Evolutionary conservation across 2,329 filamentous ascomycete species (phyloP).

Genomic region (Ploettnerulaceae sp.): DNA sequence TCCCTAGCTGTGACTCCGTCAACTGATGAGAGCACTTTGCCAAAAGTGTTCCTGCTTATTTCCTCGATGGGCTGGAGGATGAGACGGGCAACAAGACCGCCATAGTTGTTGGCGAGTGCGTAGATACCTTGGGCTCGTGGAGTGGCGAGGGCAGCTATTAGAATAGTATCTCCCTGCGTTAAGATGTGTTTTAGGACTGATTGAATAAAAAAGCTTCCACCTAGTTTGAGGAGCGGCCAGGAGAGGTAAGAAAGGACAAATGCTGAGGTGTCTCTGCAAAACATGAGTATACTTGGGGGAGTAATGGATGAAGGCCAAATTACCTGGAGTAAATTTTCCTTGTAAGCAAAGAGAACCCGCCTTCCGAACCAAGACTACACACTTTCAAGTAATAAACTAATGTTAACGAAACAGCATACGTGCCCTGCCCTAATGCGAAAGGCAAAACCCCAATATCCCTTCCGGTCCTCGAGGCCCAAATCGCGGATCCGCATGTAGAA

Average conservation of each 20-base stretch:
- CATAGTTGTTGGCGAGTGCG: slow-evolving; percentile 90
- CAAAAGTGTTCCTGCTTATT: slow-evolving; percentile 84
- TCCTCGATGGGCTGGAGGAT: slow-evolving; percentile 96
- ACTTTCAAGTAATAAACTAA: slow-evolving; percentile 64
- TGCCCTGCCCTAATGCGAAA: slow-evolving; percentile 81
- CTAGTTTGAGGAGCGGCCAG: slow-evolving; percentile 63
- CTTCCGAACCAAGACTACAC: slow-evolving; percentile 47
- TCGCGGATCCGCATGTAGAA: slow-evolving; percentile 65
- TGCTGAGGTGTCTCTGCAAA: slow-evolving; percentile 15
- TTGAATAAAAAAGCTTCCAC: slow-evolving; percentile 80
- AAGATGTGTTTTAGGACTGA: slow-evolving; percentile 87
- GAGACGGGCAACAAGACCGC: slow-evolving; percentile 79
- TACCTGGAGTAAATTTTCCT: slow-evolving; percentile 36
- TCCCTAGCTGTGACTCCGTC: slow-evolving; percentile 26
- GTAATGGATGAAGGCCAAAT: slow-evolving; percentile 1
- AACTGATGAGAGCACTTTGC: slow-evolving; percentile 60
- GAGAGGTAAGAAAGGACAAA: slow-evolving; percentile 50
- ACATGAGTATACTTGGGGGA: slow-evolving; percentile 6
- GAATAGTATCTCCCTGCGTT: slow-evolving; percentile 88
- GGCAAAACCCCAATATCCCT: slow-evolving; percentile 70
- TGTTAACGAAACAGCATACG: slow-evolving; percentile 66
- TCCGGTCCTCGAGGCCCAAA: slow-evolving; percentile 52
- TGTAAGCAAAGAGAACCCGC: slow-evolving; percentile 66
- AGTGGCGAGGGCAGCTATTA: slow-evolving; percentile 73
- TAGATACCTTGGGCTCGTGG: slow-evolving; percentile 85